These are phyloP conservation scores for Alternaria tenuissima DNA, from an alignment of 2,329 filamentous ascomycete genomes.

Conservation along the genomic window DNA sequence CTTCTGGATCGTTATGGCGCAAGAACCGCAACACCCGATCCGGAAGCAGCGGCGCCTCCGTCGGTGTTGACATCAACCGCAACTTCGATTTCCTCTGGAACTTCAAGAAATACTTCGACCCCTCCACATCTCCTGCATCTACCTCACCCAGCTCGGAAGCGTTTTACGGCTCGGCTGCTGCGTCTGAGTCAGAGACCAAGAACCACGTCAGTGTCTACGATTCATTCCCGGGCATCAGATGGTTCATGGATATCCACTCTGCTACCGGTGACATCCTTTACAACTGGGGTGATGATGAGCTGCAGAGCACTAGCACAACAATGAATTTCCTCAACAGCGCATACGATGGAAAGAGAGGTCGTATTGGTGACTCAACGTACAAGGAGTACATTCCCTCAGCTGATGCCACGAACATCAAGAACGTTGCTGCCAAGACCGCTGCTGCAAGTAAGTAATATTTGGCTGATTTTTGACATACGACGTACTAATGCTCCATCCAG, in stretches of 20 bases:
- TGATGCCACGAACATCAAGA: conserved; percentile 46
- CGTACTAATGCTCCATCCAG: conserved; percentile 12
- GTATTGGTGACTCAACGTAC: conserved; percentile 62
- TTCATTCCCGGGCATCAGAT: conserved; percentile 60
- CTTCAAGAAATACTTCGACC: conserved; percentile 57
- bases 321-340: conserved; percentile 64
- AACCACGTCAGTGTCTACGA: conserved; percentile 63
- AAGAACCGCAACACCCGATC: conserved; percentile 54
- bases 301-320: conserved; percentile 55
- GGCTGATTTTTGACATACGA: background rate
- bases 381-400: conserved; percentile 52
- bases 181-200: conserved; percentile 66
- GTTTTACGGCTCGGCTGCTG: conserved; percentile 61
- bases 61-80: conserved; percentile 49
- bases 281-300: conserved; percentile 65
- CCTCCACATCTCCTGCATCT: conserved; percentile 52
- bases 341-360: conserved; percentile 62
- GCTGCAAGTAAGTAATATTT: conserved; percentile 27
- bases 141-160: conserved; percentile 56
- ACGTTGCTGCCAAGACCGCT: conserved; percentile 44
- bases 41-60: conserved; percentile 36
- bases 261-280: conserved; percentile 63
- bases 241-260: conserved; percentile 68
- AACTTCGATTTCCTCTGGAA: conserved; percentile 66
- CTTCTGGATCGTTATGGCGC: conserved; percentile 44